Conservation (phyloP, 2,329 filamentous ascomycete species). For the Colletotrichum sp. region DNA sequence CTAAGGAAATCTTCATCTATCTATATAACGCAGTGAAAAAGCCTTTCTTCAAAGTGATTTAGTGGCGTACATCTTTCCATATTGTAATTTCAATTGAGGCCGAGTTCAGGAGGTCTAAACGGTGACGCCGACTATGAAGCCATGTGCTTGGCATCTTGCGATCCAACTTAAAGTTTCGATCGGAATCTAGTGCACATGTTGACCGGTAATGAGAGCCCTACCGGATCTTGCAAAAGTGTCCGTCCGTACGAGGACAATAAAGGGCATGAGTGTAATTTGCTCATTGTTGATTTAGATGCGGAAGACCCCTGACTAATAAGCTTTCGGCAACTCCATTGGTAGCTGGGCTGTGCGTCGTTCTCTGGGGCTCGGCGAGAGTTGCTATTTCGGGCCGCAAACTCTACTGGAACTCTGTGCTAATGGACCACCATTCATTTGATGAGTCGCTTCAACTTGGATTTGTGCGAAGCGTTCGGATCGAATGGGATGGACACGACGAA, state of each 20-base stretch:
- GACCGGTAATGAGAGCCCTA: not conserved
- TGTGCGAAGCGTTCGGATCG: not conserved
- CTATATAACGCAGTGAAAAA: not conserved
- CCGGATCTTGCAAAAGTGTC: not conserved
- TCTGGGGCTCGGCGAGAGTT: not conserved
- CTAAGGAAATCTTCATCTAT: accelerated
- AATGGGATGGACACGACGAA: not conserved
- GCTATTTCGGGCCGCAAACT: not conserved
- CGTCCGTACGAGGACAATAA: not conserved
- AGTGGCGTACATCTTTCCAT: not conserved
- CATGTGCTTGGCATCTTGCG: not conserved
- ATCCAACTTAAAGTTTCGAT: not conserved
- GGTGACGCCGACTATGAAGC: not conserved
- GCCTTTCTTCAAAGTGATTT: accelerated
- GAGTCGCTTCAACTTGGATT: not conserved
- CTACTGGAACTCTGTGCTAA: not conserved
- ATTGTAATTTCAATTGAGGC: not conserved
- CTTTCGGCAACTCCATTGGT: not conserved
- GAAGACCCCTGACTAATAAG: not conserved
- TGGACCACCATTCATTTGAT: not conserved
- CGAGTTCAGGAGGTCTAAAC: not conserved
- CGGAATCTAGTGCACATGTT: not conserved
- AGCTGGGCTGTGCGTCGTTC: not conserved
- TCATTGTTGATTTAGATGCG: not conserved
- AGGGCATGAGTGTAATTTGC: not conserved